These are phyloP conservation scores for Flaveria robusta DNA, from an alignment of 129 eudicot genomes.

Conservation along the genomic window DNA sequence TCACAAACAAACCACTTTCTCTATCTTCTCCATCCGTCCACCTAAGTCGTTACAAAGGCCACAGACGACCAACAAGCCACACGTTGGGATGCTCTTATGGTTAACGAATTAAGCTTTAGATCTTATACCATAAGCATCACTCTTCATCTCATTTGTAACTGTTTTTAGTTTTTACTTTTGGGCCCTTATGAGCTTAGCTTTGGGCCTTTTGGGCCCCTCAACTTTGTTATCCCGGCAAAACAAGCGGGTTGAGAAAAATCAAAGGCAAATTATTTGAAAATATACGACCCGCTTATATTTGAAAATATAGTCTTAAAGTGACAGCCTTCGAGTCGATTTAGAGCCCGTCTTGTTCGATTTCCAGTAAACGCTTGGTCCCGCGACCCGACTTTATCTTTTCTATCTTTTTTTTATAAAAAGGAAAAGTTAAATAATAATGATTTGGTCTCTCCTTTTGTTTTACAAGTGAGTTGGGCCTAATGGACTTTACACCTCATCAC, in stretches of 20 bases:
- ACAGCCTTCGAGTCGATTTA: no score
- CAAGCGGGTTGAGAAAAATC: background rate
- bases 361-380: background rate
- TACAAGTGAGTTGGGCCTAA: slow-evolving; percentile 32
- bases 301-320: background rate
- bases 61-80: no score
- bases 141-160: no score
- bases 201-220: background rate
- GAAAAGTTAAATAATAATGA: slow-evolving; percentile 6
- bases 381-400: background rate
- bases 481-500: slow-evolving; percentile 42
- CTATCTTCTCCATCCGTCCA: no score
- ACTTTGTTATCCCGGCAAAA: background rate
- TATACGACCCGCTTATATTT: background rate
- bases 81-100: no score
- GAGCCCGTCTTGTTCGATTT: slow-evolving; percentile 2
- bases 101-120: no score
- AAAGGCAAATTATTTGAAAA: background rate
- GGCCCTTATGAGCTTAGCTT: background rate
- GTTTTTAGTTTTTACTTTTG: background rate
- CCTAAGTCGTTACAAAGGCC: no score
- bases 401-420: background rate
- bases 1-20: no score
- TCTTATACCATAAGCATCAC: no score
- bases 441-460: slow-evolving; percentile 22